phyloP scores from a whole-genome alignment of 306 rosid genomes.

The Begonia fuchsioides region DNA sequence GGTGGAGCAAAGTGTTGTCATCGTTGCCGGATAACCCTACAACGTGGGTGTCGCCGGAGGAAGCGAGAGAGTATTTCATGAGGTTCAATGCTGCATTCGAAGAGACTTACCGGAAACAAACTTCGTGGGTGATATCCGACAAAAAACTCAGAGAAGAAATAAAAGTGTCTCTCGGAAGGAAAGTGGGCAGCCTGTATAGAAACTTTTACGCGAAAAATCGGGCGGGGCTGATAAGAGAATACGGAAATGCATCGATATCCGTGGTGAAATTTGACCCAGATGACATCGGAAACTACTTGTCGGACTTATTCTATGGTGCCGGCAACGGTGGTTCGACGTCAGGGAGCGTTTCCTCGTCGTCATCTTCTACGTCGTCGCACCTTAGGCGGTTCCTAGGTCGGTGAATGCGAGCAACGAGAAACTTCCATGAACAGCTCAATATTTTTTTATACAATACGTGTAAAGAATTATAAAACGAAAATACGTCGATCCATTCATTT shows the following conservation, averaged over 20 bases:
- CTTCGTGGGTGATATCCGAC: constrained; percentile 38
- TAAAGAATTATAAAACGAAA: not conserved
- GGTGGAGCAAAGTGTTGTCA: constrained; percentile 29
- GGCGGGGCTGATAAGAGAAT: constrained; percentile 2
- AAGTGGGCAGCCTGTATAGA: constrained; percentile 12
- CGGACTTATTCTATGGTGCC: constrained; percentile 20
- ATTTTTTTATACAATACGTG: not conserved
- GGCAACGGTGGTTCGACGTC: constrained; percentile 5
- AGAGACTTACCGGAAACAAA: constrained; percentile 22
- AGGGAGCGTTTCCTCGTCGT: constrained; percentile 18
- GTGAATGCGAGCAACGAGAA: constrained; percentile 4
- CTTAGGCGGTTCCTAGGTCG: constrained; percentile 1
- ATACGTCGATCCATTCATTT: too few relatives aligned
- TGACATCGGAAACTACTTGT: constrained; percentile 22
- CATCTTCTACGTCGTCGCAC: constrained; percentile 10
- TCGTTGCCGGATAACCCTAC: constrained; percentile 23
- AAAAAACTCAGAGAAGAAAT: constrained; percentile 28
- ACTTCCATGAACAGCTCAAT: too few relatives aligned
- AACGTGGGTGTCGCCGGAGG: constrained; percentile 20
- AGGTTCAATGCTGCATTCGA: constrained; percentile 23
- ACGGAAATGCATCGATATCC: constrained; percentile 2
- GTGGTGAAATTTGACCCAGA: constrained; percentile 13
- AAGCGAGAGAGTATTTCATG: constrained; percentile 10
- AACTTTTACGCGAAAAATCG: constrained; percentile 13
- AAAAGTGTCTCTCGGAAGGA: constrained; percentile 16